Conservation (phyloP, 139 green algal genomes). For the Chlorella sp. region DNA sequence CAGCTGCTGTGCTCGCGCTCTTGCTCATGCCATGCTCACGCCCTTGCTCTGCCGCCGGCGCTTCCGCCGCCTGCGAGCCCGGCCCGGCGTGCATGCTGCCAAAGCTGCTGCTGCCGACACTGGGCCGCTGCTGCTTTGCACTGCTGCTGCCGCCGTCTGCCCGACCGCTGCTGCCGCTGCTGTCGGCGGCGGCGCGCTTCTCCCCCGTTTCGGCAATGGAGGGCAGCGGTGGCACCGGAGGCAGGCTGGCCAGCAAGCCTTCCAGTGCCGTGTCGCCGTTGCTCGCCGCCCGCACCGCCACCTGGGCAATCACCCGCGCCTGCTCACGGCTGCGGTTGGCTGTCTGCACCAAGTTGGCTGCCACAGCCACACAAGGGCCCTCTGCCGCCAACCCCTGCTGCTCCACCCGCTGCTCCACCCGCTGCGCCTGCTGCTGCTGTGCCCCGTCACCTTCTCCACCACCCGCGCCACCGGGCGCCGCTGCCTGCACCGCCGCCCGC, state of each 20-base stretch:
- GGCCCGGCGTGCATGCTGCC: not conserved
- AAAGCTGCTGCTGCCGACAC: not conserved
- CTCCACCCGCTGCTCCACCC: not conserved
- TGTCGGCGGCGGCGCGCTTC: not conserved
- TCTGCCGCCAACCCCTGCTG: not conserved
- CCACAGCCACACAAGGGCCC: not conserved
- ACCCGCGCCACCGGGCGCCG: not conserved
- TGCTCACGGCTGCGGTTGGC: slow-evolving; percentile 2
- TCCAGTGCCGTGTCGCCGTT: not conserved
- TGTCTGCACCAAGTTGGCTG: not conserved
- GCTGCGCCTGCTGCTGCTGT: not conserved
- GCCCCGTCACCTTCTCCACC: not conserved
- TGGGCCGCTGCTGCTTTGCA: not conserved
- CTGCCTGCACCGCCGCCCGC: not conserved
- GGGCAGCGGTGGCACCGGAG: not conserved
- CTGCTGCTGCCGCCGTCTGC: not conserved
- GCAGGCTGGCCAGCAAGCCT: not conserved
- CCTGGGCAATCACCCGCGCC: not conserved
- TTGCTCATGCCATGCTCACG: not conserved
- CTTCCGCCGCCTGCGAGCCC: not conserved
- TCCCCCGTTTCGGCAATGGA: not conserved
- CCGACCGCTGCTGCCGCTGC: not conserved
- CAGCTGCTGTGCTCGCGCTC: not conserved
- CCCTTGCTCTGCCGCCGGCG: too few species aligned
- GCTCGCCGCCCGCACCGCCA: not conserved